Conservation (phyloP, 345 rosid genomes). For the Kernera saxatilis region DNA sequence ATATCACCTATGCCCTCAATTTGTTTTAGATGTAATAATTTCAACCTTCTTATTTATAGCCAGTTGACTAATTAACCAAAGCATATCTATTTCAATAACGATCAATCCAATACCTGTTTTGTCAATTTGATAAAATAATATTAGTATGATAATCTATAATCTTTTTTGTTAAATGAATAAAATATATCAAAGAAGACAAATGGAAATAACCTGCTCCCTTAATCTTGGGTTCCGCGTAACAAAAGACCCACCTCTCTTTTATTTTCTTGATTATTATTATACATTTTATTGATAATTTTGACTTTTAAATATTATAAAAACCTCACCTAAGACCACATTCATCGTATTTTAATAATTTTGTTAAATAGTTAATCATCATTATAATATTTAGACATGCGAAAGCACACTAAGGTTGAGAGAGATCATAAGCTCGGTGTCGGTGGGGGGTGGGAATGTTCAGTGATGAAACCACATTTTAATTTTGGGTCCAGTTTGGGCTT, state of each 20-base stretch:
- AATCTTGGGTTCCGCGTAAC: constrained; percentile 14
- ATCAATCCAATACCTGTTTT: neutral
- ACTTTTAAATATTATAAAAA: neutral
- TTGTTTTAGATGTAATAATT: neutral
- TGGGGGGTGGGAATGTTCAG: constrained; percentile 22
- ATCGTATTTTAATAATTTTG: neutral
- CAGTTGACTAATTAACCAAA: neutral
- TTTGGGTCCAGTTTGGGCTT: constrained; percentile 4
- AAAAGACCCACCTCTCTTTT: constrained; percentile 19
- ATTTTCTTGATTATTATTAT: neutral
- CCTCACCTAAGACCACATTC: constrained; percentile 27
- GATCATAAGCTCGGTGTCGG: constrained; percentile 23
- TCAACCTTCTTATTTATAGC: neutral
- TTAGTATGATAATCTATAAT: neutral
- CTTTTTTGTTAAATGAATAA: neutral
- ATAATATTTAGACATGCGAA: constrained; percentile 8
- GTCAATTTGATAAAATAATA: neutral
- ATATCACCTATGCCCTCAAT: neutral
- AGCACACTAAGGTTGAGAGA: constrained; percentile 13
- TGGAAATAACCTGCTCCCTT: constrained; percentile 25
- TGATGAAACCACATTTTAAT: constrained; percentile 11
- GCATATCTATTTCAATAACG: neutral
- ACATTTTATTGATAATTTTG: neutral
- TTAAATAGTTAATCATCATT: neutral
- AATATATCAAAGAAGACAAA: constrained; percentile 16